Percentiles rank a stretch among this genome's conserved stretches.
Evolutionary conservation across 2,329 filamentous ascomycete genomes (phyloP).

Genomic region (Emergomyces orientalis): DNA sequence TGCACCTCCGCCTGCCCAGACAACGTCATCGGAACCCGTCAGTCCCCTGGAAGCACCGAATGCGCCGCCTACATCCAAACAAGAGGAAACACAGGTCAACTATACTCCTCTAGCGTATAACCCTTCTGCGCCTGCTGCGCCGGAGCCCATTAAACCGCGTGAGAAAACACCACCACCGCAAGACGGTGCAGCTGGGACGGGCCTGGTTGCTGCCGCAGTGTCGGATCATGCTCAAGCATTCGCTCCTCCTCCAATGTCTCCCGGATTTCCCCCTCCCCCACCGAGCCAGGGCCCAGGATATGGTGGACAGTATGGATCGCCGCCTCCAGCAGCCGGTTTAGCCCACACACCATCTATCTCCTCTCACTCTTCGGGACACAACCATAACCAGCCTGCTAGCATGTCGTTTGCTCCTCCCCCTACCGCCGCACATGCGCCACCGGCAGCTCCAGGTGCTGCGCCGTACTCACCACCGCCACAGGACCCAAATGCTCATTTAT

Average conservation of each 20-base stretch:
- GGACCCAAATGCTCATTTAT: conserved; percentile 30
- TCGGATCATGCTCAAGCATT: conserved; percentile 31
- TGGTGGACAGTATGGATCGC: conserved; percentile 23
- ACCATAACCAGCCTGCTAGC: conserved; percentile 20
- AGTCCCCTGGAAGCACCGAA: conserved; percentile 11
- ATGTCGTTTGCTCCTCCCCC: conserved; percentile 24
- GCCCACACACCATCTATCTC: conserved; percentile 22
- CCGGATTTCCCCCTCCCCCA: conserved; percentile 18
- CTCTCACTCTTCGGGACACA: conserved; percentile 20
- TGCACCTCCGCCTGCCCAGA: conserved; percentile 19
- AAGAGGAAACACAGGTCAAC: conserved; percentile 24
- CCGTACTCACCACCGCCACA: conserved; percentile 27
- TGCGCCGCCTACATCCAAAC: conserved; percentile 6
- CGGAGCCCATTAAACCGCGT: conserved; percentile 55
- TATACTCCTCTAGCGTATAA: conserved; percentile 54
- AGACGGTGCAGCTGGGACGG: conserved; percentile 44
- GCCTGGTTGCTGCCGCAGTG: conserved; percentile 34
- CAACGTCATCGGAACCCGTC: conserved; percentile 16
- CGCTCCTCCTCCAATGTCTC: conserved; percentile 20
- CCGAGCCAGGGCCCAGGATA: conserved; percentile 7
- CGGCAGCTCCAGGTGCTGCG: conserved; percentile 20
- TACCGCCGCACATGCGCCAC: conserved; percentile 10
- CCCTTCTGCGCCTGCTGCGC: conserved; percentile 55
- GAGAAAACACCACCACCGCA: conserved; percentile 57
- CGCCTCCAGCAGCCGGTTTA: conserved; percentile 29